phyloP scores from a whole-genome alignment of 345 rosid genomes.

The Triadica sebifera region DNA sequence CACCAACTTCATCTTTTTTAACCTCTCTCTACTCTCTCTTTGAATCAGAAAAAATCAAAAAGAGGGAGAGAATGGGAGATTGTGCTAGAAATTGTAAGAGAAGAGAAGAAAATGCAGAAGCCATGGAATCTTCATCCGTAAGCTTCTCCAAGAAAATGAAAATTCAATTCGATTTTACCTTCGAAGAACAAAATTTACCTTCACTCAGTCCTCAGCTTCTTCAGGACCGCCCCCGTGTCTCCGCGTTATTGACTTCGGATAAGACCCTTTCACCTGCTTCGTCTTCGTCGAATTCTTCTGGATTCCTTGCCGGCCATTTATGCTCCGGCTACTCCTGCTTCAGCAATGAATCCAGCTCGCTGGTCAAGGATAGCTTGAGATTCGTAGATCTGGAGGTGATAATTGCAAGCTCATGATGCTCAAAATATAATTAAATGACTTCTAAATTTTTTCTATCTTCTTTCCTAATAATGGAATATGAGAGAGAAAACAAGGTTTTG shows the following conservation, averaged over 20 bases:
- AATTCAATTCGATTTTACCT: background rate
- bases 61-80: slow-evolving; percentile 39
- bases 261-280: slow-evolving; percentile 7
- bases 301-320: slow-evolving; percentile 21
- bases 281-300: slow-evolving; percentile 27
- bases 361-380: slow-evolving; percentile 31
- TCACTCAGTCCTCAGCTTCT: slow-evolving; percentile 18
- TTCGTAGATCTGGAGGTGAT: slow-evolving; percentile 59
- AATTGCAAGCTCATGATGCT: background rate
- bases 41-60: background rate
- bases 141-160: slow-evolving; percentile 39
- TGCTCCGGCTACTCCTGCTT: slow-evolving; percentile 34
- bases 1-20: slow-evolving; percentile 19
- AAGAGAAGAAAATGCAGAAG: slow-evolving; percentile 5
- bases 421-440: background rate
- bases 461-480: background rate
- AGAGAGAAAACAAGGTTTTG: background rate
- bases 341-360: slow-evolving; percentile 35
- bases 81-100: slow-evolving; percentile 36
- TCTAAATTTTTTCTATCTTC: background rate
- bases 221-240: slow-evolving; percentile 1
- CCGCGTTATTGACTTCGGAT: background rate
- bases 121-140: slow-evolving; percentile 34
- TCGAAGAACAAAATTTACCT: slow-evolving; percentile 17
- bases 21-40: background rate